phyloP scores from a whole-genome alignment of 2,329 filamentous ascomycete species.

The Dothistroma septosporum region DNA sequence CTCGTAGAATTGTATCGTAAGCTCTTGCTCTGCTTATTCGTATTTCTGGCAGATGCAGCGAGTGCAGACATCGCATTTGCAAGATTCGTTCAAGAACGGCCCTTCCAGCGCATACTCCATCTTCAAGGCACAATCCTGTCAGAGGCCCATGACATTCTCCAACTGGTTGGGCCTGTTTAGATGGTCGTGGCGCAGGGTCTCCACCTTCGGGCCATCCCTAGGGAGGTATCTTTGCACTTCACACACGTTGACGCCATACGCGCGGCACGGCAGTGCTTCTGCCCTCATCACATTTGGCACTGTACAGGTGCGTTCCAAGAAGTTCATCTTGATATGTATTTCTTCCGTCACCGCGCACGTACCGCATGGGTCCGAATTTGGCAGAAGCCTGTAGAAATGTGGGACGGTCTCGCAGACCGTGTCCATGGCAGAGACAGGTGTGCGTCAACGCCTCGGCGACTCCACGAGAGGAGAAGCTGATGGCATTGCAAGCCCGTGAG shows the following conservation, averaged over 20 bases:
- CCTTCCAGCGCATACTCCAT: not conserved
- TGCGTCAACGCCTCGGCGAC: not conserved
- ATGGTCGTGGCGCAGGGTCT: not conserved
- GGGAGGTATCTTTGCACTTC: slow-evolving; percentile 11
- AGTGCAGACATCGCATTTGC: slow-evolving; percentile 9
- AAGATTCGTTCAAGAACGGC: slow-evolving; percentile 4
- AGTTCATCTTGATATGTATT: no score
- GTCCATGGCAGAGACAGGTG: not conserved
- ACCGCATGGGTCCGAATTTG: not conserved
- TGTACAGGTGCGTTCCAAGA: slow-evolving; percentile 9
- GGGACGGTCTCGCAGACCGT: not conserved
- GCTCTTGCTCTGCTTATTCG: not conserved
- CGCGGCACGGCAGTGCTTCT: slow-evolving; percentile 6
- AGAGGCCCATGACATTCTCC: not conserved
- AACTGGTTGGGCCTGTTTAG: not conserved
- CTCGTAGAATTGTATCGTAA: no score
- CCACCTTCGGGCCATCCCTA: no score
- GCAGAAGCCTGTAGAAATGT: not conserved
- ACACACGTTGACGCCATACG: slow-evolving; percentile 13
- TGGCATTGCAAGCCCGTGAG: not conserved
- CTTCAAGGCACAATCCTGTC: not conserved
- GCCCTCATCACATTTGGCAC: slow-evolving; percentile 8
- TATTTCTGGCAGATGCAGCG: slow-evolving; percentile 13
- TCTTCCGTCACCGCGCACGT: no score
- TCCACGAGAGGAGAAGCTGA: not conserved